These are phyloP conservation scores for Blumeriella jaapii DNA, from an alignment of 2,329 filamentous ascomycete species.

Conservation along the genomic window DNA sequence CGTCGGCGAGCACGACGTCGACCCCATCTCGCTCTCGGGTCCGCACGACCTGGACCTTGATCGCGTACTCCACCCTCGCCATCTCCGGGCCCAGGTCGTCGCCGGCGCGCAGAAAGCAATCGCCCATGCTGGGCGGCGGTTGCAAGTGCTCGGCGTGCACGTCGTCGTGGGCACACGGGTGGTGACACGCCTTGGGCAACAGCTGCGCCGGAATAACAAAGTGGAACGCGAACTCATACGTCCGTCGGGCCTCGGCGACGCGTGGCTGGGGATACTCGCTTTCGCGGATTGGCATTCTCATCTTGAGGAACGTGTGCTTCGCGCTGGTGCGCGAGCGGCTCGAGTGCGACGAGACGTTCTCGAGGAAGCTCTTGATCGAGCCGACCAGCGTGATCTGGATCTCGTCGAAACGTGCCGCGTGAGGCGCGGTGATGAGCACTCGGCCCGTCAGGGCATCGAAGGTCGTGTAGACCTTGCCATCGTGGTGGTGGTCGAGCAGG, in stretches of 20 bases:
- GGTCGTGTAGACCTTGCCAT: no score
- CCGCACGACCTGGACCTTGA: conserved; percentile 23
- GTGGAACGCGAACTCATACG: conserved; percentile 25
- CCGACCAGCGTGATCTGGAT: conserved; percentile 26
- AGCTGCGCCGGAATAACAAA: conserved; percentile 26
- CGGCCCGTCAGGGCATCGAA: no score
- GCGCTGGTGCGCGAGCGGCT: conserved; percentile 19
- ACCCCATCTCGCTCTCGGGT: conserved; percentile 15
- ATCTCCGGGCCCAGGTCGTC: conserved; percentile 26
- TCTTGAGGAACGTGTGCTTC: conserved; percentile 25
- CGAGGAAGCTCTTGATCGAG: conserved; percentile 21
- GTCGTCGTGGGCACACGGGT: conserved; percentile 16
- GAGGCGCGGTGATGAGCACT: conserved; percentile 23
- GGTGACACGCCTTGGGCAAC: conserved; percentile 23
- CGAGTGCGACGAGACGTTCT: conserved; percentile 20
- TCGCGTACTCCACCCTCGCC: conserved; percentile 22
- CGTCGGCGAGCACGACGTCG: conserved; percentile 18
- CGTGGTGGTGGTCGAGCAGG: no score
- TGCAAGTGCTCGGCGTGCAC: conserved; percentile 25
- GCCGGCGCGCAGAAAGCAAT: conserved; percentile 10
- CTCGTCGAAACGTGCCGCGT: conserved; percentile 24
- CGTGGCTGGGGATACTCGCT: conserved; percentile 22
- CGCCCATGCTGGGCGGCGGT: conserved; percentile 25
- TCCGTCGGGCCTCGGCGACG: conserved; percentile 23
- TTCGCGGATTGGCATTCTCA: conserved; percentile 26